Base-by-base conservation (phyloP, 1,139 yeast species). In the Pichia sp. region DNA sequence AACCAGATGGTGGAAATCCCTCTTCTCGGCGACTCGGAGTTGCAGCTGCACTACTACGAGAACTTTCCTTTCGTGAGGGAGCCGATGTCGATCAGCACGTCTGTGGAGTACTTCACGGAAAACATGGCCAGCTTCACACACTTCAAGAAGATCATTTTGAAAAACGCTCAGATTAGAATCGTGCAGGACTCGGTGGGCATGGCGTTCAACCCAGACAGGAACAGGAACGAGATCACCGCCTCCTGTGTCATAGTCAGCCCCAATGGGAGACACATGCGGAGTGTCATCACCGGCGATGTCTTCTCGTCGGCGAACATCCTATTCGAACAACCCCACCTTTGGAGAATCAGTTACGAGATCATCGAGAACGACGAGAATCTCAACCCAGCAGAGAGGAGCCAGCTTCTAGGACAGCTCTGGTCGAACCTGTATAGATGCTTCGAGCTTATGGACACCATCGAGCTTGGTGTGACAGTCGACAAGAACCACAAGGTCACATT, bases 1-100 rank as follows among this genome's bases (percentile, higher is more conserved):
- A 57, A 57, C 37, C 58, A 55, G 39, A 23, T 48, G n/a, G 36
- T 57, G 31, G 60, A 55, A 39, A 49, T 57, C 19, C 58, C 60
- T 13, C 16, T 57, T 10, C 26, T 31, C 6, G 28, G 28, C 9
- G 41, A 36, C 7, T 13, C 22, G 21, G 39, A 40, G 2, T 19
- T 49, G 18, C 2, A 34, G 9, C 21, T 56, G 12, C 4, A 42
- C 1, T 40, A 50, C 25, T 54, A 57, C 28, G 19, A 49, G 4
- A 57, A 51, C 9, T 57, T 57, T 26, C 60, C 60, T 3, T 57
- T 48, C 43, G 36, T 46, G n/a, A 44, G 60, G 39, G 60, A 57
- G 36, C 58, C 58, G 3, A 48, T 50, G 37, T 54, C 55, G 19
- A 48, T 57, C 5, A 51, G 54, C 34, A 47, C 56, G 2, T 45